A percentile compares a stretch with the other conserved stretches of the same genome.
Conservation (phyloP, 352 stramenopile species). For the Phytophthora citricola region DNA sequence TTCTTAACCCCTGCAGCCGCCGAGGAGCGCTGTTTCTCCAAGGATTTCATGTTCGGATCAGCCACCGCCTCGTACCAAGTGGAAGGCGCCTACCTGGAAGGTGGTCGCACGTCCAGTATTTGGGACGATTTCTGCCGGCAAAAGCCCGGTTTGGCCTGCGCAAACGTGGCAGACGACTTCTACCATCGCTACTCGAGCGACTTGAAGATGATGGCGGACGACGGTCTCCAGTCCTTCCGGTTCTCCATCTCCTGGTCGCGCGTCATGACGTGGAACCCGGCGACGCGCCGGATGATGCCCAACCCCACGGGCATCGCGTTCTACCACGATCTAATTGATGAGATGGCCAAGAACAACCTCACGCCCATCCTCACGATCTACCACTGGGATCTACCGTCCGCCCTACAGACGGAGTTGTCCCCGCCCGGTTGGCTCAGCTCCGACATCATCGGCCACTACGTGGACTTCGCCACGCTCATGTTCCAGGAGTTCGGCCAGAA, state of each 20-base stretch:
- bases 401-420: conserved; percentile 74
- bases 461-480: conserved; percentile 87
- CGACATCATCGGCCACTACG: conserved; percentile 67
- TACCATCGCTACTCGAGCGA: conserved; percentile 92
- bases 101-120: conserved; percentile 82
- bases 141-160: conserved; percentile 70
- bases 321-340: conserved; percentile 93
- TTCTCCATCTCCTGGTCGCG: conserved; percentile 94
- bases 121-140: conserved; percentile 92
- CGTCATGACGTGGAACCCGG: conserved; percentile 83
- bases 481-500: conserved; percentile 92
- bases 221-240: conserved; percentile 93
- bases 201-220: conserved; percentile 90
- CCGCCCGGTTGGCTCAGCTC: conserved; percentile 63
- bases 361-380: conserved; percentile 93
- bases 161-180: conserved; percentile 94
- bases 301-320: conserved; percentile 90
- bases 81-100: conserved; percentile 84
- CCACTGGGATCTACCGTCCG: conserved; percentile 94
- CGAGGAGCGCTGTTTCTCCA: conserved; percentile 45
- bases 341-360: conserved; percentile 79
- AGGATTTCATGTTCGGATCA: conserved; percentile 83
- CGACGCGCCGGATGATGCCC: conserved; percentile 48
- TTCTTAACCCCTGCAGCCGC: conserved; percentile 10
- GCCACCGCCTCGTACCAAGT: conserved; percentile 92